Evolutionary conservation across 108 stramenopile species (phyloP), one percentile per base, ranked within the genome.

Genomic region (Thalassiosira profunda): DNA sequence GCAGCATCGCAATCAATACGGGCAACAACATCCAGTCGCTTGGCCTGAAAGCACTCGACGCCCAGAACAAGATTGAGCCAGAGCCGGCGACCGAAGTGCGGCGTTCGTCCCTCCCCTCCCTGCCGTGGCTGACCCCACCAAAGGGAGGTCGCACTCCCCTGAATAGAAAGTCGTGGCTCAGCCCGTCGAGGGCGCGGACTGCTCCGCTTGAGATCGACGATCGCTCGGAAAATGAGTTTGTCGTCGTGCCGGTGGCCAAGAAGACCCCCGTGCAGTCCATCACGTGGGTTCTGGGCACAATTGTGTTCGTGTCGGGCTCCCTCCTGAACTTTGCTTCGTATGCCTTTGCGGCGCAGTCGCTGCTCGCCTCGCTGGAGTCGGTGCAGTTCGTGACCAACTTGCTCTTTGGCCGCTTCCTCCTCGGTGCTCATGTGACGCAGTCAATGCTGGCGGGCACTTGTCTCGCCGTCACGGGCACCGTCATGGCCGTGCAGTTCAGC

Each of bases 301-400:
- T 64, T 29, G 74, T 86, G 24, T 74, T 91, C 33, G 74, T 87
- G 3, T 23, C 72, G 15, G 90, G 90, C 5, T 79, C 82, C 45
- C 38, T 91, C 30, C 63, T 89, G 3, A 89, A 86, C 35, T 91
- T 91, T 57, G 88, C 73, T 36, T 84, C 84, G 2, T 85, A 83
- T 55, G 84, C 83, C 15, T 88, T 87, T 67, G 87, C 87, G 1
- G 83, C 87, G 33, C 86, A 87, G 58, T 81, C 80, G 21, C 61
- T 89, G 58, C 74, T 91, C 28, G 90, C 90, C 28, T 73, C 84
- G 10, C 65, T 91, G 30, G 90, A 88, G 26, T 84, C 84, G 20
- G 72, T 89, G 24, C 90, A 91, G 67, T 91, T 91, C 34, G 78
- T 91, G 21, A 89, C 83, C 1, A 91, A 91, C 58, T 58, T 89